A percentile compares a stretch with the other conserved stretches of the same genome.
phyloP scores from a whole-genome alignment of 176 grass and related monocot species.

The Alopecurus myosuroides region DNA sequence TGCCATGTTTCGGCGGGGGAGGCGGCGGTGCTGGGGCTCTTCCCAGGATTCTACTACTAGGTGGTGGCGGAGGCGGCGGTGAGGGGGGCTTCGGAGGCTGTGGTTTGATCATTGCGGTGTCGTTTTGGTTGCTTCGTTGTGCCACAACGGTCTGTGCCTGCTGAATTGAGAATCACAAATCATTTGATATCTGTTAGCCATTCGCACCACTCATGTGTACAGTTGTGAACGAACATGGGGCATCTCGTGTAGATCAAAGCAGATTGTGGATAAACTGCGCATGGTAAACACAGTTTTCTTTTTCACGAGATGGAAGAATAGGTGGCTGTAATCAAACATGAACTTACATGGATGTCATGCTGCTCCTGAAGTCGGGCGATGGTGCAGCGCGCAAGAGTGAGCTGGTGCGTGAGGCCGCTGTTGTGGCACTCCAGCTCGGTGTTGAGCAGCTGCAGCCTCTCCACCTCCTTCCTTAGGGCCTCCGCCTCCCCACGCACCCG shows the following conservation, averaged over 20 bases:
- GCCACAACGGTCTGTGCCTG: neutral
- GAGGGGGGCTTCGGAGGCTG: conserved; percentile 24
- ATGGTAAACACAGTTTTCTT: neutral
- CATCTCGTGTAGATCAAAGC: neutral
- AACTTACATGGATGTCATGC: neutral
- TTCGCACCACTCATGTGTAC: neutral
- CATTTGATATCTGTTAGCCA: neutral
- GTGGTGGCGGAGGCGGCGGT: conserved; percentile 32
- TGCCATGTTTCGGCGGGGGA: conserved; percentile 6
- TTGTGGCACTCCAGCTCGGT: conserved; percentile 33
- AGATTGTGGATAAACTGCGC: neutral
- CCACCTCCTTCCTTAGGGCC: conserved; percentile 36
- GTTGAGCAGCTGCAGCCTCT: conserved; percentile 51
- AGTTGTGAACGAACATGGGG: neutral
- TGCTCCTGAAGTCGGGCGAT: conserved; percentile 15
- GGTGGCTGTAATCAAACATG: neutral
- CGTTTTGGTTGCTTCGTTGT: neutral
- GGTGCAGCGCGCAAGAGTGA: conserved; percentile 18
- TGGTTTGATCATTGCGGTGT: neutral
- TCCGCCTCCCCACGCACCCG: conserved; percentile 35
- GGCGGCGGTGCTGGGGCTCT: conserved; percentile 36
- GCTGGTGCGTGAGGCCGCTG: conserved; percentile 22
- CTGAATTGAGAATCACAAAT: neutral
- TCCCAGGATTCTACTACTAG: neutral
- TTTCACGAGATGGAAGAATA: neutral